Evolutionary conservation across 768 basidiomycete genomes (phyloP).

Genomic region (Boletus reticuloceps): DNA sequence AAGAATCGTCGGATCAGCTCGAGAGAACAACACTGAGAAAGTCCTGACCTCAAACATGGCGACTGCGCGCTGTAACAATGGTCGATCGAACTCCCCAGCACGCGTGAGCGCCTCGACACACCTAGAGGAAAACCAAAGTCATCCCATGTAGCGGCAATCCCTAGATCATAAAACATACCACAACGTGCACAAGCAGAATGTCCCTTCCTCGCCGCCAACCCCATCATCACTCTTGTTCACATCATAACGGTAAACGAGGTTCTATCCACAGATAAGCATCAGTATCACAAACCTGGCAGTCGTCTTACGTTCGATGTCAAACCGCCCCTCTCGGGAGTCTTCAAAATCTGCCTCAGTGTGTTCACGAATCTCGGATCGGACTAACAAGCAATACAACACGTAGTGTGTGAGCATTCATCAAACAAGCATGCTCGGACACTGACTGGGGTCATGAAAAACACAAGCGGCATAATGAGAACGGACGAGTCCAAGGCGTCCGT

Average conservation of each 20-base stretch:
- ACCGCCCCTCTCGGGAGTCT: constrained; percentile 86
- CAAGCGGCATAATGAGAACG: constrained; percentile 88
- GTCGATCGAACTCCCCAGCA: constrained; percentile 74
- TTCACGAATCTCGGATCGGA: constrained; percentile 86
- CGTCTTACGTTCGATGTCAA: constrained; percentile 74
- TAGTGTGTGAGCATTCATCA: background rate
- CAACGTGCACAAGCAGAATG: constrained; percentile 85
- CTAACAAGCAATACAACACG: constrained; percentile 32
- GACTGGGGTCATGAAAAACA: constrained; percentile 86
- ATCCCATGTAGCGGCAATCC: background rate
- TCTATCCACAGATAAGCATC: constrained; percentile 40
- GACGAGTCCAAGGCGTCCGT: constrained; percentile 79
- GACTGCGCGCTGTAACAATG: constrained; percentile 64
- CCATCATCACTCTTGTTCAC: constrained; percentile 84
- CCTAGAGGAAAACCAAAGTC: constrained; percentile 37
- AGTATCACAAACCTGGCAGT: background rate
- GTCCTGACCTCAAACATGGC: constrained; percentile 83
- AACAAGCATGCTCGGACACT: constrained; percentile 23
- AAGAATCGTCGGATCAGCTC: background rate
- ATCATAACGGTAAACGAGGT: constrained; percentile 89
- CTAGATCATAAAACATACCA: constrained; percentile 45
- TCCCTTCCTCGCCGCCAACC: constrained; percentile 94
- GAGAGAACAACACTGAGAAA: background rate
- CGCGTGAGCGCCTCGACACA: constrained; percentile 87
- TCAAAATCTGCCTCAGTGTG: constrained; percentile 81